Conservation (phyloP, 129 eudicot genomes). For the Erigeron canadensis region DNA sequence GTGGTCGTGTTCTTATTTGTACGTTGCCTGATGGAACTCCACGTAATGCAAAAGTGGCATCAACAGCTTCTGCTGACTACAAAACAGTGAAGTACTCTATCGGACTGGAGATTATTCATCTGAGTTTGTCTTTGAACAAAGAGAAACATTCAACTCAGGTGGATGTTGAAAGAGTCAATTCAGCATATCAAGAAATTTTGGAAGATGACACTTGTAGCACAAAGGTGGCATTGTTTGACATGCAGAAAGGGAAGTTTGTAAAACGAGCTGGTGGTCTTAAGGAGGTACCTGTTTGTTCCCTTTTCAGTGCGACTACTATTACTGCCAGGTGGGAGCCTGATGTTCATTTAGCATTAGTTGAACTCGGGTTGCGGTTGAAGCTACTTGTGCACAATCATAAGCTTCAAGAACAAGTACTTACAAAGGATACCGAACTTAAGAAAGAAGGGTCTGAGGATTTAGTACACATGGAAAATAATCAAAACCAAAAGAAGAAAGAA, state of each 20-base stretch:
- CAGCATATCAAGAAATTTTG: conserved; percentile 58
- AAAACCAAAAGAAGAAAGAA: conserved; percentile 64
- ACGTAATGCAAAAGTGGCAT: conserved; percentile 69
- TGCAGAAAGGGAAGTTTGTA: conserved; percentile 79
- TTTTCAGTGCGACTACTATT: conserved; percentile 90
- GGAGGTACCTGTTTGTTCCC: conserved; percentile 81
- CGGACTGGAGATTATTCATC: conserved; percentile 69
- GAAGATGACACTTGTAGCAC: conserved; percentile 42
- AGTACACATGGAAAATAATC: conserved; percentile 39
- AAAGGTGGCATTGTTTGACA: conserved; percentile 68
- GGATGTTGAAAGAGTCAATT: conserved; percentile 76
- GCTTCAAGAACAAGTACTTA: conserved; percentile 42
- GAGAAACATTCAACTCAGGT: conserved; percentile 74
- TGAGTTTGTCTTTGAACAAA: conserved; percentile 63
- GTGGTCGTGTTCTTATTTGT: conserved; percentile 65
- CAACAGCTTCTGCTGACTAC: conserved; percentile 57
- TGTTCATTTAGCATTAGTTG: conserved; percentile 78
- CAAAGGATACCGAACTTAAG: conserved; percentile 36
- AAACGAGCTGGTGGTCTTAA: conserved; percentile 70
- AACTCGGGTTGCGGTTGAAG: conserved; percentile 65
- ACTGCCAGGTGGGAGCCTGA: conserved; percentile 92
- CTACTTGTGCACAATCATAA: conserved; percentile 61
- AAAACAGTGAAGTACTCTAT: conserved; percentile 56
- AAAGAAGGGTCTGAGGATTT: conserved; percentile 42
- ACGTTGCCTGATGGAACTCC: conserved; percentile 65